Evolutionary conservation across 257 asterid species (phyloP).

Genomic region (Linderniella brevidens): DNA sequence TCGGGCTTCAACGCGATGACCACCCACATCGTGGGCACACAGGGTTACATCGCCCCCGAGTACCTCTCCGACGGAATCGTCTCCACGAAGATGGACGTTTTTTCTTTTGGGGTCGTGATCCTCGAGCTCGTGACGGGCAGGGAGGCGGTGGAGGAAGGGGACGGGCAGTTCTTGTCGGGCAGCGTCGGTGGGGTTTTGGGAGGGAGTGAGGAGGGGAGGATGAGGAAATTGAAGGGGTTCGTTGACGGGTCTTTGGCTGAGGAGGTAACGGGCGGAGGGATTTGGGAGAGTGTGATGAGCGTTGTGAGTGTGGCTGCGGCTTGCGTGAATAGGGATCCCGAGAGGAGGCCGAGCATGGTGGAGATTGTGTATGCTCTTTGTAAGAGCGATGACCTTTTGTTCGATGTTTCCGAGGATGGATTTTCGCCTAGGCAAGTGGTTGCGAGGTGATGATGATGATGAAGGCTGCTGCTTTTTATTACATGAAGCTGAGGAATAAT

Average conservation of each 20-base stretch:
- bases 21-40: slow-evolving; percentile 93
- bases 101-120: slow-evolving; percentile 77
- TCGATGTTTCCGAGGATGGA: slow-evolving; percentile 60
- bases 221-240: slow-evolving; percentile 29
- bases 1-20: slow-evolving; percentile 94
- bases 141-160: slow-evolving; percentile 38
- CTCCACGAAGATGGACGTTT: slow-evolving; percentile 78
- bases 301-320: slow-evolving; percentile 58
- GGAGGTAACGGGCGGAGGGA: too few species aligned
- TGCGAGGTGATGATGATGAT: slow-evolving; percentile 33
- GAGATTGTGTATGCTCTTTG: slow-evolving; percentile 87
- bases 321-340: slow-evolving; percentile 58
- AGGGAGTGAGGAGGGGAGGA: slow-evolving; percentile 32
- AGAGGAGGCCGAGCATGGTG: slow-evolving; percentile 77
- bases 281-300: slow-evolving; percentile 34
- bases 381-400: slow-evolving; percentile 61
- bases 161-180: slow-evolving; percentile 53
- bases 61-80: slow-evolving; percentile 65
- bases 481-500: too few species aligned
- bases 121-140: slow-evolving; percentile 67
- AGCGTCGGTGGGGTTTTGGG: slow-evolving; percentile 24
- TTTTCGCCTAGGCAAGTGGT: slow-evolving; percentile 44
- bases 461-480: too few species aligned
- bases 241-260: too few species aligned
- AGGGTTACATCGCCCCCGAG: slow-evolving; percentile 86